Conservation (phyloP, 2,329 filamentous ascomycete genomes). For the Aspergillus novofumigatus region DNA sequence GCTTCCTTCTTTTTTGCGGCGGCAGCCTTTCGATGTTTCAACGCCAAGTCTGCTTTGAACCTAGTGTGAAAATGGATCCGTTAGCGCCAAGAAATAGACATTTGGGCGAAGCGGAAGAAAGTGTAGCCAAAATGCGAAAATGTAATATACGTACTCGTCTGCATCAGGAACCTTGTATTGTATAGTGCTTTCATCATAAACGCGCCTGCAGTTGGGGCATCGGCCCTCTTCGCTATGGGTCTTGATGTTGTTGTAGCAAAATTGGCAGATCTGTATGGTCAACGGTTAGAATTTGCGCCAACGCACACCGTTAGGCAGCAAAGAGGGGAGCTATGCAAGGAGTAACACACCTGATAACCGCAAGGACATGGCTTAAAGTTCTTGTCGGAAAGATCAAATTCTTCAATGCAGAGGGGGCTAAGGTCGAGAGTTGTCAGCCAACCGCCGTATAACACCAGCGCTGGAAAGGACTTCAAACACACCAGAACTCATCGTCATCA, state of each 20-base stretch:
- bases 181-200: slow-evolving; percentile 95
- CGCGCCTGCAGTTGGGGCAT: slow-evolving; percentile 92
- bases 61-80: slow-evolving; percentile 24
- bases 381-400: slow-evolving; percentile 95
- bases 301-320: not conserved
- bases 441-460: slow-evolving; percentile 1
- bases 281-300: slow-evolving; percentile 11
- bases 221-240: slow-evolving; percentile 90
- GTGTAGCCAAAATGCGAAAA: not conserved
- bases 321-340: not conserved
- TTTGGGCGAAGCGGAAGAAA: slow-evolving; percentile 1
- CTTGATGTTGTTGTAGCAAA: slow-evolving; percentile 99
- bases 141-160: slow-evolving; percentile 76
- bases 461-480: slow-evolving; percentile 12
- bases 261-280: slow-evolving; percentile 80
- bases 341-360: slow-evolving; percentile 78
- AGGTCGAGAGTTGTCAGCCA: slow-evolving; percentile 18
- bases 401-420: slow-evolving; percentile 96
- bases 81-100: slow-evolving; percentile 18
- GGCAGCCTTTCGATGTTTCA: slow-evolving; percentile 88
- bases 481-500: slow-evolving; percentile 49
- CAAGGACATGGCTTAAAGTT: slow-evolving; percentile 97
- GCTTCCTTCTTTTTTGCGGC: slow-evolving; percentile 88
- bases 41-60: slow-evolving; percentile 48
- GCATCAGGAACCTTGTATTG: slow-evolving; percentile 92